Base-by-base conservation (phyloP, 768 basidiomycete species). In the Lactifluus rugatus region DNA sequence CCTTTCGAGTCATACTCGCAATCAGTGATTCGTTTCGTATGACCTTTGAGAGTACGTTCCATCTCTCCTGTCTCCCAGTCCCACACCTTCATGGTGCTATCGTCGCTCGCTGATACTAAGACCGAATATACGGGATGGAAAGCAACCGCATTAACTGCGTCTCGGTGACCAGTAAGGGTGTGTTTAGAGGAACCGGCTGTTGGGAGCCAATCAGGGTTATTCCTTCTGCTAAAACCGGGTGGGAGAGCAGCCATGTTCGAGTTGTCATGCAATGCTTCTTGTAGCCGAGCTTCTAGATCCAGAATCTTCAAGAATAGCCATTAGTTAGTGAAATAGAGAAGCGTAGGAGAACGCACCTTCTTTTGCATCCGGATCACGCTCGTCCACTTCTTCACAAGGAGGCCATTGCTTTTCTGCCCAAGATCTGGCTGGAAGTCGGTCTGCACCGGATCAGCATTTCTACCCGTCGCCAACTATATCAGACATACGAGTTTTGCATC, bases 31-130 rank as follows among this genome's bases (percentile, higher is more conserved):
- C 73, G 73, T 64, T 78, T 78, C 21, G 81, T 82, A 68, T 83
- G 81, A 5, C 81, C 80, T 64, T 81, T 81, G 26, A 82, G 66
- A 39, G 81, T 82, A 60, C 78, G 65, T 67, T 82, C 81, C 60
- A 81, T 75, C 54, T 82, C 81, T 39, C 81, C 81, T 14, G 75
- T 76, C 67, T 82, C 81, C 80, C 80, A 82, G 62, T 83, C 81
- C 80, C 81, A 82, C 5, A 82, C 72, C 70, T 81, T 82, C 51
- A 83, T 70, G 21, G 73, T 81, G 44, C 76, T 68, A 64, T 83
- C 81, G 48, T 80, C 81, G 59, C 77, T 78, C 17, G 79, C 79
- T n/a, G 74, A 76, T 1, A 75, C 81, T 23, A 82, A 49, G 2
- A 74, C 69, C 37, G 73, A 77, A 72, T 76, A 82, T 2, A 76